These are phyloP conservation scores for Pythium folliculosum DNA, from an alignment of 352 stramenopile genomes.

Conservation along the genomic window DNA sequence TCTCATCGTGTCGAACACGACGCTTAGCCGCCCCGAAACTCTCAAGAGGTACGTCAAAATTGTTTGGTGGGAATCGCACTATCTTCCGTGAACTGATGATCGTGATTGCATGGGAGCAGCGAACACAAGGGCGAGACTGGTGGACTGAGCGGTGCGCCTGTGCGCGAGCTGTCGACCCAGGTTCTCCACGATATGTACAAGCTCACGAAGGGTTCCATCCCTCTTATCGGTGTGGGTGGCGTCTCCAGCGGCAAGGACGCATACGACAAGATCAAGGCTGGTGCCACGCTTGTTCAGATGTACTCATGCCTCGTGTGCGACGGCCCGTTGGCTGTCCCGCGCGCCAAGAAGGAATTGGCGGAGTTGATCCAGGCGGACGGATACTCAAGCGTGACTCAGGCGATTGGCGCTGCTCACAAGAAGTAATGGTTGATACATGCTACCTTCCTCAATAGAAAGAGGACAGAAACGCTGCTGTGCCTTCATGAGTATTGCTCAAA, in stretches of 20 bases:
- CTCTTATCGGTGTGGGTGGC: conserved; percentile 96
- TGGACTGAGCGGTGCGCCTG: conserved; percentile 94
- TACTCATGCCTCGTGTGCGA: conserved; percentile 94
- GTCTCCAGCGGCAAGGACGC: conserved; percentile 92
- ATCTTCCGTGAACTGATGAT: background rate
- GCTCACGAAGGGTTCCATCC: conserved; percentile 91
- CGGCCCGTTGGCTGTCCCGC: conserved; percentile 82
- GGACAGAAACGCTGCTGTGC: background rate
- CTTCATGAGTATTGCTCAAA: background rate
- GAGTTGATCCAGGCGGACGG: conserved; percentile 82
- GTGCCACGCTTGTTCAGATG: conserved; percentile 94
- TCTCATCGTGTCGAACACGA: conserved; percentile 98
- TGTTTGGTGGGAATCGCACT: too few relatives aligned
- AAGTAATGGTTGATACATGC: conserved; percentile 9
- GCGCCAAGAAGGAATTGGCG: conserved; percentile 89
- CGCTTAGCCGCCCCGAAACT: conserved; percentile 84
- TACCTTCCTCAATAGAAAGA: background rate
- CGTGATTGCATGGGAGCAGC: conserved; percentile 22
- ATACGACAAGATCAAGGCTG: conserved; percentile 98
- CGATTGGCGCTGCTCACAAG: conserved; percentile 84
- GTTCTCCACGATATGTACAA: conserved; percentile 95
- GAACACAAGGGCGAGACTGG: conserved; percentile 84
- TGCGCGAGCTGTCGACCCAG: conserved; percentile 93
- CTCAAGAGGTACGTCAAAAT: conserved; percentile 70
- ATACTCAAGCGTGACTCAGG: conserved; percentile 79